Evolutionary conservation across 208 protist species (phyloP), one percentile per base, ranked within the genome.

Genomic region (Naegleria lovaniensis): DNA sequence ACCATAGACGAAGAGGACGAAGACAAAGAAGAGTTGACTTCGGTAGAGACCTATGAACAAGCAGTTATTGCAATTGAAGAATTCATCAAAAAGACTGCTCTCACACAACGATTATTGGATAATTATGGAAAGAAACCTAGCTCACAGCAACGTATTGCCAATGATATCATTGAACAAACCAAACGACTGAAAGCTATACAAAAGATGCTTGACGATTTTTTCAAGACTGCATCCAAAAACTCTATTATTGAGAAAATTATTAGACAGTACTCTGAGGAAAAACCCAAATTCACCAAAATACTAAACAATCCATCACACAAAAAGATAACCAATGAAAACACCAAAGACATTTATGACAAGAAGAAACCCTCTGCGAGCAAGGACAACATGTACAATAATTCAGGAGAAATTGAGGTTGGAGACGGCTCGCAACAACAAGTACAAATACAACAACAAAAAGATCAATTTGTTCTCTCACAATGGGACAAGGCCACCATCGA

Each of bases 401-500:
- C 58, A 22, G 75, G 13, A 19, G 75, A 83, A 39, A 83, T 16
- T 19, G 79, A 16, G 22, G n/a, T 43, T 85, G 79, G 22, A 25
- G 13, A 15, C 22, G 36, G 36, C 22, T 13, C 11, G 5, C 79
- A 85, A 85, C 22, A 36, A 85, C n/a, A 43, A 43, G n/a, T 85
- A 43, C 79, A 85, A 85, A 7, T 36, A 85, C 79, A 85, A 85
- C n/a, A 39, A 85, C n/a, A 85, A 43, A 43, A 85, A 43, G 22
- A 39, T n/a, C 6, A 85, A 19, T 39, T 85, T 43, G 38, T 85
- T 15, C 36, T 85, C 9, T 43, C 15, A 29, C n/a, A 39, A 43
- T 85, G 38, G 38, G 38, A 85, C 2, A 85, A 33, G 15, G 22
- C 7, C 0, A 85, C 79, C 25, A 85, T 85, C 22, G 38, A 85